A percentile compares a stretch with the other conserved stretches of the same genome.
These are phyloP conservation scores for Fusarium temperatum DNA, from an alignment of 2,329 filamentous ascomycete genomes.

Conservation along the genomic window DNA sequence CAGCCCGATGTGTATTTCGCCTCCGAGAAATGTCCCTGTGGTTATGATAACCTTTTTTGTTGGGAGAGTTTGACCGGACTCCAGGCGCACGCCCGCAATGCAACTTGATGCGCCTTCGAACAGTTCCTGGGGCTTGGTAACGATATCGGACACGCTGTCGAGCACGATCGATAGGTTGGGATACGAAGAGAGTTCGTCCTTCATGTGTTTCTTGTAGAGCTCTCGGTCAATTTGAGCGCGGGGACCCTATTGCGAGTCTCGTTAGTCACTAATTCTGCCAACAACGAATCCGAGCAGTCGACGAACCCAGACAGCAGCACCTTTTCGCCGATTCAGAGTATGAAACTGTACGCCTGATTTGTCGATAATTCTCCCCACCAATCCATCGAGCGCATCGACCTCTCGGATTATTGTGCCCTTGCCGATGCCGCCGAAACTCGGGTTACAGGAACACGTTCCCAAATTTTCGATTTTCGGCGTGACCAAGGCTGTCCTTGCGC, in stretches of 20 bases:
- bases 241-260: constrained; percentile 66
- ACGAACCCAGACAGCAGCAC: constrained; percentile 87
- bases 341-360: constrained; percentile 95
- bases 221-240: constrained; percentile 93
- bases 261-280: neutral
- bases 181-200: constrained; percentile 81
- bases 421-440: constrained; percentile 97
- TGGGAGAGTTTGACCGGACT: constrained; percentile 84
- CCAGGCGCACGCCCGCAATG: constrained; percentile 86
- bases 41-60: constrained; percentile 90
- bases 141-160: constrained; percentile 92
- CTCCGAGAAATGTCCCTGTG: constrained; percentile 93
- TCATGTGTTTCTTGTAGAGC: constrained; percentile 91
- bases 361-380: constrained; percentile 89
- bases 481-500: constrained; percentile 87
- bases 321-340: constrained; percentile 87
- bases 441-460: constrained; percentile 95
- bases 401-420: constrained; percentile 97
- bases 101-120: constrained; percentile 65
- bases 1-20: constrained; percentile 95
- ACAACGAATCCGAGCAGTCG: neutral
- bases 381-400: constrained; percentile 91
- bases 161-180: constrained; percentile 82
- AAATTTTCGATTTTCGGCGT: constrained; percentile 90
- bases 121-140: constrained; percentile 60